Evolutionary conservation across 1,284 basidiomycete species (phyloP).

Genomic region (Microbotryum lychnidis-dioicae): DNA sequence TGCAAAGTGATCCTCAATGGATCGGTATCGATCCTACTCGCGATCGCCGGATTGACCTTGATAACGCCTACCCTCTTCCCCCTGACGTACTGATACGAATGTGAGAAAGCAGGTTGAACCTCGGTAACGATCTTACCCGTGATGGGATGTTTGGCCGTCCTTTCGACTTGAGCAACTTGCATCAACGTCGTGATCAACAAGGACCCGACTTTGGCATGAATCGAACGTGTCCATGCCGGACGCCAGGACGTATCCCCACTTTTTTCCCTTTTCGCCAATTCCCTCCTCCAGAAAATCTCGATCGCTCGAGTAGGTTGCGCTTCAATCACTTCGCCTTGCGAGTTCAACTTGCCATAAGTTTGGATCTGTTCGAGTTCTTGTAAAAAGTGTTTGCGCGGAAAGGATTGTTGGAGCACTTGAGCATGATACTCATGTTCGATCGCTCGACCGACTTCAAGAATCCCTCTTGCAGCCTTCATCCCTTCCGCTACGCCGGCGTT

Average conservation of each 20-base stretch:
- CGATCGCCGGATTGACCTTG: slow-evolving; percentile 72
- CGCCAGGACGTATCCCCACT: slow-evolving; percentile 49
- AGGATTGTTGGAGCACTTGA: slow-evolving; percentile 59
- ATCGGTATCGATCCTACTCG: slow-evolving; percentile 70
- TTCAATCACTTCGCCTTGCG: background rate
- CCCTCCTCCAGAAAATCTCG: slow-evolving; percentile 43
- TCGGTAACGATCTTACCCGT: slow-evolving; percentile 55
- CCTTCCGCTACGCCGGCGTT: slow-evolving; percentile 63
- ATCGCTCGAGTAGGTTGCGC: slow-evolving; percentile 31
- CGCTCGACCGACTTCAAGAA: slow-evolving; percentile 73
- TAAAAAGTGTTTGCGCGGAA: slow-evolving; percentile 28
- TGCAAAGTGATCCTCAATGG: slow-evolving; percentile 67
- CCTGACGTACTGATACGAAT: slow-evolving; percentile 85
- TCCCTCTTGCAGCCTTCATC: slow-evolving; percentile 80
- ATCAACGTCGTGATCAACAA: slow-evolving; percentile 77
- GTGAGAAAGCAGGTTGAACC: slow-evolving; percentile 82
- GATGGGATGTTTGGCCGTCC: slow-evolving; percentile 52
- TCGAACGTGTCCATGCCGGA: slow-evolving; percentile 68
- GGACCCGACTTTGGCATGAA: slow-evolving; percentile 70
- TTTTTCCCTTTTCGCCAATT: slow-evolving; percentile 29
- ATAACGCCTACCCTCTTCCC: slow-evolving; percentile 88
- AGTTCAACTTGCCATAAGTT: too few species aligned
- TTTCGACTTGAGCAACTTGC: slow-evolving; percentile 69
- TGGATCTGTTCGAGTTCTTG: slow-evolving; percentile 25
- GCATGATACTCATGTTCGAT: slow-evolving; percentile 84